Conservation (phyloP, 768 basidiomycete species). For the Botryobasidium botryosum region DNA sequence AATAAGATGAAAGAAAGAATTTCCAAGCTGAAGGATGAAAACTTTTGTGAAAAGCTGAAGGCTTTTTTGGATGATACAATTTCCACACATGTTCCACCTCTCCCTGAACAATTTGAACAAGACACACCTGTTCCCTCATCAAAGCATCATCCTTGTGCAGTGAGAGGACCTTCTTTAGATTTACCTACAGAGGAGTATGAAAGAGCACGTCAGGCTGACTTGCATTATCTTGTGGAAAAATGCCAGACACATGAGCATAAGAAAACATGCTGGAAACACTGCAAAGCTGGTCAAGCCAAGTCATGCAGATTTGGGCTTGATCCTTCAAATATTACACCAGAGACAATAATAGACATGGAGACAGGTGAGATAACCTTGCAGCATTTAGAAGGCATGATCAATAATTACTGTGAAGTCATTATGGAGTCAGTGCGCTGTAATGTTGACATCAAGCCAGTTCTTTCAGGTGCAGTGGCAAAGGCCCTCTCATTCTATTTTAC, state of each 20-base stretch:
- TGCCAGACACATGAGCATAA: constrained; percentile 15
- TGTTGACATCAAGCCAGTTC: constrained; percentile 33
- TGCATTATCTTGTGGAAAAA: background rate
- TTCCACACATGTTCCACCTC: background rate
- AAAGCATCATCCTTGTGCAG: background rate
- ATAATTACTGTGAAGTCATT: constrained; percentile 28
- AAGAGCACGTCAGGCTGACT: too few relatives aligned
- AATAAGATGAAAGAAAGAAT: constrained; percentile 8
- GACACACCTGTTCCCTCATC: background rate
- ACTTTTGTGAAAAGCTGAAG: background rate
- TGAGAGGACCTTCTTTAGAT: background rate
- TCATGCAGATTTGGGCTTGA: constrained; percentile 22
- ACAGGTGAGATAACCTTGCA: constrained; percentile 15
- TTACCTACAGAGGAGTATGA: background rate
- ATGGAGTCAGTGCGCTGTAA: constrained; percentile 25
- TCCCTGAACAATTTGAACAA: background rate
- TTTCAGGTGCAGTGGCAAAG: constrained; percentile 26
- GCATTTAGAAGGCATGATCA: constrained; percentile 26
- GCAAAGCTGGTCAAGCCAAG: constrained; percentile 14
- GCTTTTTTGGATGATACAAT: constrained; percentile 1
- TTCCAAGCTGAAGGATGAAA: too few relatives aligned
- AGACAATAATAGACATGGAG: constrained; percentile 16
- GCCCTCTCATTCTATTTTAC: constrained; percentile 32
- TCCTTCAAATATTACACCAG: background rate
- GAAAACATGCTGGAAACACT: constrained; percentile 26